These are phyloP conservation scores for Pseudogymnoascus sp. DNA, from an alignment of 2,329 filamentous ascomycete genomes.

Conservation along the genomic window DNA sequence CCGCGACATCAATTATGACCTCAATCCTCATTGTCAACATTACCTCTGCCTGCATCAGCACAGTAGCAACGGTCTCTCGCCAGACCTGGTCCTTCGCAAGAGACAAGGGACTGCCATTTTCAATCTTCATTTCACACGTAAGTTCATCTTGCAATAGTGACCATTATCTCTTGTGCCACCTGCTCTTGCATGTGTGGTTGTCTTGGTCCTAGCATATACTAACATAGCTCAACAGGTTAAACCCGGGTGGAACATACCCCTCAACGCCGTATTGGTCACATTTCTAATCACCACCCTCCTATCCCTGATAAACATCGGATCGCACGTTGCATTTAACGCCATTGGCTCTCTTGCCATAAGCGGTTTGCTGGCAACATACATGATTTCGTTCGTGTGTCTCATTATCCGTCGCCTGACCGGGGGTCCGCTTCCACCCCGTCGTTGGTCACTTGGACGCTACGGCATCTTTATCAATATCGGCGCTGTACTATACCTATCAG, in stretches of 20 bases:
- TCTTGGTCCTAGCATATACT: not conserved
- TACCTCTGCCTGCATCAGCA: constrained; percentile 33
- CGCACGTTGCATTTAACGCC: constrained; percentile 42
- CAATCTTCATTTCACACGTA: constrained; percentile 34
- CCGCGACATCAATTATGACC: constrained; percentile 40
- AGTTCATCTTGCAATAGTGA: not conserved
- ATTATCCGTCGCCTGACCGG: constrained; percentile 35
- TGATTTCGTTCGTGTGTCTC: constrained; percentile 38
- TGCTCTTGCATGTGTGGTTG: not conserved
- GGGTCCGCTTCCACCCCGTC: constrained; percentile 33
- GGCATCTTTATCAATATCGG: constrained; percentile 37
- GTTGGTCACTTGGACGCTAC: constrained; percentile 36
- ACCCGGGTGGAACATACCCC: constrained; percentile 33
- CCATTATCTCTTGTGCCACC: not conserved
- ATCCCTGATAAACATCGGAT: constrained; percentile 41
- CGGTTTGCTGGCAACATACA: constrained; percentile 43
- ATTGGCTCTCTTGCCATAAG: constrained; percentile 43
- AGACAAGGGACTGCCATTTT: constrained; percentile 37
- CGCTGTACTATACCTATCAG: constrained; percentile 37
- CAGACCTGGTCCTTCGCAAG: constrained; percentile 38
- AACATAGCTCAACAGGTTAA: constrained; percentile 24
- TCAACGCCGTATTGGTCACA: constrained; percentile 28
- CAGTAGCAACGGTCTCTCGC: constrained; percentile 30
- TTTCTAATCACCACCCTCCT: constrained; percentile 16
- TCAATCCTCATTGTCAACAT: constrained; percentile 35